Conservation (phyloP, 225 moss, liverwort and hornwort species). For the Polytrichum formosum region DNA sequence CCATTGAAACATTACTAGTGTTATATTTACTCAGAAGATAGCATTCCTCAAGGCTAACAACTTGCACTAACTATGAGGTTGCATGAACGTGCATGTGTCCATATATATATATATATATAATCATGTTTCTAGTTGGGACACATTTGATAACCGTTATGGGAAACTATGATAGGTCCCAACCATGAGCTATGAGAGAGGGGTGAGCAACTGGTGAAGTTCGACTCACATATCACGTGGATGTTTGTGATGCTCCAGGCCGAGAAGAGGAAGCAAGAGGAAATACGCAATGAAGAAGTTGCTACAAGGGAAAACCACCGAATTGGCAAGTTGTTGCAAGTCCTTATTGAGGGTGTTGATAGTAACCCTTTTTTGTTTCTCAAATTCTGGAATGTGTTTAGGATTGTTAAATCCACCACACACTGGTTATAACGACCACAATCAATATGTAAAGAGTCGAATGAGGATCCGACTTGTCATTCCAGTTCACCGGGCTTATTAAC, state of each 20-base stretch:
- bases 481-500: no score
- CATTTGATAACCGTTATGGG: constrained; percentile 2
- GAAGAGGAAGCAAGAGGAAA: constrained; percentile 44
- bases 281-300: constrained; percentile 51
- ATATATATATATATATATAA: neutral
- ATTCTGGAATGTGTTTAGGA: neutral
- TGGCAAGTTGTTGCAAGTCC: constrained; percentile 33
- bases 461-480: no score
- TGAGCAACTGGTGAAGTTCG: no score
- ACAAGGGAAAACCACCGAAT: constrained; percentile 47
- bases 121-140: neutral
- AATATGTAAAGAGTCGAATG: no score
- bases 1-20: no score
- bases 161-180: no score
- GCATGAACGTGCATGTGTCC: neutral
- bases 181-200: no score
- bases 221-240: no score
- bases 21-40: no score
- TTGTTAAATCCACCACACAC: no score
- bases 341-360: neutral
- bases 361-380: constrained; percentile 2
- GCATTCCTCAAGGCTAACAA: neutral
- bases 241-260: constrained; percentile 35
- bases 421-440: no score
- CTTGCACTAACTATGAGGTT: neutral